Evolutionary conservation across 345 rosid genomes (phyloP).

Genomic region (Rhizophora mangle): DNA sequence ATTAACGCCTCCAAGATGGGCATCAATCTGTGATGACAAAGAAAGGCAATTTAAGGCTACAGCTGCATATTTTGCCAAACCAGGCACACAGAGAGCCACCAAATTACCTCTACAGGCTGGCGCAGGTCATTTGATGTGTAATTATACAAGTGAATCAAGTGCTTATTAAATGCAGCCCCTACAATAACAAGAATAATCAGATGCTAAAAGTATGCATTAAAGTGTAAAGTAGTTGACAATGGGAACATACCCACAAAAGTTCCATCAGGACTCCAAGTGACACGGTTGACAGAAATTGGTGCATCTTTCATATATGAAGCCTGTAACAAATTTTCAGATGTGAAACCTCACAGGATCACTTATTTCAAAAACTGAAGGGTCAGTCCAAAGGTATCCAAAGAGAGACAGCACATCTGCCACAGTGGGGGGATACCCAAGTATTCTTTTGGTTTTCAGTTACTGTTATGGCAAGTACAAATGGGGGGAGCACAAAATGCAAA

Average conservation of each 20-base stretch:
- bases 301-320: slow-evolving; percentile 30
- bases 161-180: slow-evolving; percentile 75
- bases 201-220: slow-evolving; percentile 8
- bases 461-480: background rate
- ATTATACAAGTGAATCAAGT: slow-evolving; percentile 64
- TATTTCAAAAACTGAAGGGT: slow-evolving; percentile 6
- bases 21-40: slow-evolving; percentile 58
- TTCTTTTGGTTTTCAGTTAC: background rate
- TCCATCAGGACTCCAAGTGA: slow-evolving; percentile 38
- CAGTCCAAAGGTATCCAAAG: background rate
- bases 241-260: slow-evolving; percentile 42
- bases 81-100: slow-evolving; percentile 2
- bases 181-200: slow-evolving; percentile 26
- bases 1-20: slow-evolving; percentile 80
- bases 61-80: slow-evolving; percentile 11
- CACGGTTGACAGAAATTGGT: slow-evolving; percentile 28
- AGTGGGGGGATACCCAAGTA: background rate
- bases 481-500: background rate
- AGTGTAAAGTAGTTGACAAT: slow-evolving; percentile 1
- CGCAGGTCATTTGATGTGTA: slow-evolving; percentile 49
- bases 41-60: slow-evolving; percentile 15
- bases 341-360: slow-evolving; percentile 3
- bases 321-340: slow-evolving; percentile 13
- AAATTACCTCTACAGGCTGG: slow-evolving; percentile 57
- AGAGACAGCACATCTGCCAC: background rate